A percentile compares a stretch with the other conserved stretches of the same genome.
These are phyloP conservation scores for Podospora pseudoanserina DNA, from an alignment of 495 filamentous ascomycete species.

Conservation along the genomic window DNA sequence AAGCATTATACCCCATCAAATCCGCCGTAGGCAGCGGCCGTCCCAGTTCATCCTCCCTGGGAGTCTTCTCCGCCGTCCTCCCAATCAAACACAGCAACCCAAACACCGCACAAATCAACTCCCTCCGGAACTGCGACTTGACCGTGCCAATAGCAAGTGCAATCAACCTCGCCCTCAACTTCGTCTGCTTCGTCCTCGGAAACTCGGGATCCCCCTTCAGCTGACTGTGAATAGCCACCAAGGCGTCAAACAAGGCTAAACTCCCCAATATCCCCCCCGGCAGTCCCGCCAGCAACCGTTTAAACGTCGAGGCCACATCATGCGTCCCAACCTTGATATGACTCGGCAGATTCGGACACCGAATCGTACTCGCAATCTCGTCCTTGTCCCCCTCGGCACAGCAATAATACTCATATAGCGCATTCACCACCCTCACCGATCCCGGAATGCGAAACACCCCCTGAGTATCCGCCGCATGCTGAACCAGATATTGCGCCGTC, in stretches of 20 bases:
- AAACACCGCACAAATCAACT: constrained; percentile 64
- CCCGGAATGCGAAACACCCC: constrained; percentile 67
- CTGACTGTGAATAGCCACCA: constrained; percentile 60
- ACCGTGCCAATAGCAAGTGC: constrained; percentile 59
- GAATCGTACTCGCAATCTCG: constrained; percentile 49
- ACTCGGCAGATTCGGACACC: constrained; percentile 50
- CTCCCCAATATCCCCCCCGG: constrained; percentile 75
- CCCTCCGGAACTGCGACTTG: constrained; percentile 54
- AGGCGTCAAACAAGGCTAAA: constrained; percentile 57
- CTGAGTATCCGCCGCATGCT: constrained; percentile 52
- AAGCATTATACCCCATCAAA: constrained; percentile 58
- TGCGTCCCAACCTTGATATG: constrained; percentile 57
- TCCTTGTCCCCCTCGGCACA: constrained; percentile 49
- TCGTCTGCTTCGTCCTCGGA: constrained; percentile 47
- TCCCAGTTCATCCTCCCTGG: constrained; percentile 46
- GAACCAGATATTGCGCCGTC: constrained; percentile 60
- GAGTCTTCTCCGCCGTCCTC: constrained; percentile 45
- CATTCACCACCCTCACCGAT: constrained; percentile 49
- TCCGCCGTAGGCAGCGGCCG: constrained; percentile 45
- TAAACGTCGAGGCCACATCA: constrained; percentile 70
- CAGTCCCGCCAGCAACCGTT: constrained; percentile 63
- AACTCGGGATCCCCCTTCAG: constrained; percentile 48
- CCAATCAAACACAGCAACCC: constrained; percentile 58
- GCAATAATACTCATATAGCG: constrained; percentile 62
- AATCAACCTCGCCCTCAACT: constrained; percentile 57